Percentiles rank a stretch among this genome's conserved stretches.
Conservation (phyloP, 2,329 filamentous ascomycete genomes). For the Penicillium carneum region DNA sequence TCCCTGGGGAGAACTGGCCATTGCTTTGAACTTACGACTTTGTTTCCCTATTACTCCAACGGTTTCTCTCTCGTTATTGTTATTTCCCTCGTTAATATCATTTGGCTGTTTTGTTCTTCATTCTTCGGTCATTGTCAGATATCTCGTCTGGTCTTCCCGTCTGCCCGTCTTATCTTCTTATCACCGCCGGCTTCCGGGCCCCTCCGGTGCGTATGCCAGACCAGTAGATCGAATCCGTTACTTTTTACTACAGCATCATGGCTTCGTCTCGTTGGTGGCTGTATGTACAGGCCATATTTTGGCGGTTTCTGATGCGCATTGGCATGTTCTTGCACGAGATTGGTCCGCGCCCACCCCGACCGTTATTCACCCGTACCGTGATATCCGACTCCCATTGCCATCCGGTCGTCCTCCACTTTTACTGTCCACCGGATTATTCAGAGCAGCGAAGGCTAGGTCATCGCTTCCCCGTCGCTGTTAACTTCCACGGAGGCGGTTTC, state of each 20-base stretch:
- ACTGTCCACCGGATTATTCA: conserved; percentile 60
- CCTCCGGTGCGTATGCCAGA: conserved; percentile 5
- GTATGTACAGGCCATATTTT: conserved; percentile 68
- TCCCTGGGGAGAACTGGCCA: not conserved
- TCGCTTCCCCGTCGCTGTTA: conserved; percentile 65
- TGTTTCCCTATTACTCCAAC: not conserved
- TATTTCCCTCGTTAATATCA: not conserved
- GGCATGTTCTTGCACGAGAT: conserved; percentile 73
- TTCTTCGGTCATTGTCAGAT: not conserved
- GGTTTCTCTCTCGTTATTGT: not conserved
- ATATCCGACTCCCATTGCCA: conserved; percentile 58
- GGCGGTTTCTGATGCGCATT: conserved; percentile 71
- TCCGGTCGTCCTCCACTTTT: conserved; percentile 66
- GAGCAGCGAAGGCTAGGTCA: conserved; percentile 47
- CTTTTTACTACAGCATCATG: conserved; percentile 32
- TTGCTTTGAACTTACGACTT: not conserved
- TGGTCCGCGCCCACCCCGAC: conserved; percentile 67
- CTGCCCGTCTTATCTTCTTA: not conserved
- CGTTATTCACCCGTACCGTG: conserved; percentile 66
- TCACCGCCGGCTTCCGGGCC: not conserved
- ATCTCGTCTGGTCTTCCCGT: not conserved
- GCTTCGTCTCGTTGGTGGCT: conserved; percentile 64
- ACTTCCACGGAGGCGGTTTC: conserved; percentile 71
- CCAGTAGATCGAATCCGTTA: conserved; percentile 1
- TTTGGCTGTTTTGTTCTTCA: not conserved